Percentiles rank a stretch among this genome's conserved stretches.
These are phyloP conservation scores for Phytophthora nicotianae DNA, from an alignment of 352 stramenopile genomes.

Conservation along the genomic window DNA sequence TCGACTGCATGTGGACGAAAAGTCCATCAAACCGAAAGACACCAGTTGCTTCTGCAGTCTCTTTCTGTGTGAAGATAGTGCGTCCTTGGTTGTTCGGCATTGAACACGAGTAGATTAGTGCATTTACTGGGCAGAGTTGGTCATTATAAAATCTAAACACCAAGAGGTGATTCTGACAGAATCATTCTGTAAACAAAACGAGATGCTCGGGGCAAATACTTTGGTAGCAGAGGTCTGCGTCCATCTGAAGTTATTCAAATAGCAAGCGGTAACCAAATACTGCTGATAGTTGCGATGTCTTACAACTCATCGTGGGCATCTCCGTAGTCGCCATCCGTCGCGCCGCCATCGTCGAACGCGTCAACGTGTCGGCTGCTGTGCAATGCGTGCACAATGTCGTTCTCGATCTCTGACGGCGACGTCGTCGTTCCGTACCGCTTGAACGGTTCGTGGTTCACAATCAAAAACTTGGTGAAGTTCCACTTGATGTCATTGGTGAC, in stretches of 20 bases:
- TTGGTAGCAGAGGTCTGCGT: too few species aligned
- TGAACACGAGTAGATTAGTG: not conserved
- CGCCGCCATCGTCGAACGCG: slow-evolving; percentile 34
- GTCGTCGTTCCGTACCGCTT: slow-evolving; percentile 77
- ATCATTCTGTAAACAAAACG: too few species aligned
- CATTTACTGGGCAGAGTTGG: too few species aligned
- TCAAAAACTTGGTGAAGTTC: slow-evolving; percentile 91
- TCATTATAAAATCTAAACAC: too few species aligned
- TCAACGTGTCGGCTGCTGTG: slow-evolving; percentile 32
- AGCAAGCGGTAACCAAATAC: not conserved
- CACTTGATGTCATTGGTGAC: slow-evolving; percentile 84
- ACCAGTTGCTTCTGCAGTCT: too few species aligned
- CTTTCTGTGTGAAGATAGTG: too few species aligned
- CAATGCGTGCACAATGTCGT: slow-evolving; percentile 65
- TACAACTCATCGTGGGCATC: slow-evolving; percentile 38
- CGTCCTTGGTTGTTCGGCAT: not conserved
- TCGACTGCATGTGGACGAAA: too few species aligned
- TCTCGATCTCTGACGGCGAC: slow-evolving; percentile 67
- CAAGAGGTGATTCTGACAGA: too few species aligned
- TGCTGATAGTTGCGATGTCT: not conserved
- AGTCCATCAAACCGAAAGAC: too few species aligned
- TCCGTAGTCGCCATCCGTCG: slow-evolving; percentile 31
- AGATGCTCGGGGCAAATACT: too few species aligned
- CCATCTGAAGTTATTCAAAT: not conserved
- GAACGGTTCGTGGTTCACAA: slow-evolving; percentile 72